A percentile compares a stretch with the other conserved stretches of the same genome.
Conservation (phyloP, 306 rosid species). For the Mimosa pudica region DNA sequence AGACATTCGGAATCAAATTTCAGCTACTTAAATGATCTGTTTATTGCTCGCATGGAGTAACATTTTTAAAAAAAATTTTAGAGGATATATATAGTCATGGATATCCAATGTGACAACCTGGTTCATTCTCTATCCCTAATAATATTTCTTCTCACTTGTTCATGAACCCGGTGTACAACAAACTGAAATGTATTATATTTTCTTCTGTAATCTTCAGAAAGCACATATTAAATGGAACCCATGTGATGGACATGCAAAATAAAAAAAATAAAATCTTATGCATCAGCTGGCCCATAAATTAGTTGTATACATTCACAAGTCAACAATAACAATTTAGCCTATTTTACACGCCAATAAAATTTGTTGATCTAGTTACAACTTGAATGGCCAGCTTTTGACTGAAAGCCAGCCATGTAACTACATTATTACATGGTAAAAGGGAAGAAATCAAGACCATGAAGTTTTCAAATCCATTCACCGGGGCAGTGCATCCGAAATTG, state of each 20-base stretch:
- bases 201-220: not conserved
- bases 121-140: not conserved
- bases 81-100: not conserved
- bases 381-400: not conserved
- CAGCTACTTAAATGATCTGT: not conserved
- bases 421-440: not conserved
- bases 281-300: conserved; percentile 1
- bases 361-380: not conserved
- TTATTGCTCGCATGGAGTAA: not conserved
- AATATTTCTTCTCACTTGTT: conserved; percentile 2
- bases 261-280: not conserved
- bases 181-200: not conserved
- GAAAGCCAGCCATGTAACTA: not conserved
- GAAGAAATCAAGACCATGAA: not conserved
- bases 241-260: conserved; percentile 2
- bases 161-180: not conserved
- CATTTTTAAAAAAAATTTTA: not conserved
- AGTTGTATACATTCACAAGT: not conserved
- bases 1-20: not conserved
- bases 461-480: conserved; percentile 14
- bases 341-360: not conserved
- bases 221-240: conserved; percentile 1
- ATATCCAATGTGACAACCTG: conserved; percentile 21
- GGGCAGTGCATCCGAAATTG: conserved; percentile 39
- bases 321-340: not conserved